Evolutionary conservation across 306 rosid species (phyloP).

Genomic region (Senna siamea): DNA sequence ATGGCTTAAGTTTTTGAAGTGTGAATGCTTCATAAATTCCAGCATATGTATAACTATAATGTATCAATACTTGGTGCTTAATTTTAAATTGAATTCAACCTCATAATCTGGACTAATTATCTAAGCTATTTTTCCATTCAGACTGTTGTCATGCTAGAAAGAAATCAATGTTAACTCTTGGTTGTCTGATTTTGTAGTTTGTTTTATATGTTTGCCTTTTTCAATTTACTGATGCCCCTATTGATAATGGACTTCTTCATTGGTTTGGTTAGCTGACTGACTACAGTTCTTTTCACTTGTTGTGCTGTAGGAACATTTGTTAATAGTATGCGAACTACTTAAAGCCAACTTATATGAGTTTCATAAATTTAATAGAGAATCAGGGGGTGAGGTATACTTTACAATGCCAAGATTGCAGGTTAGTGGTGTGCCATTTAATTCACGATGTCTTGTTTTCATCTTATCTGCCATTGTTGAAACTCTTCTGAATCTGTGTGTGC

Average conservation of each 20-base stretch:
- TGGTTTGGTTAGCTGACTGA: background rate
- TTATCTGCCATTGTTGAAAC: constrained; percentile 32
- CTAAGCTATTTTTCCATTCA: too few relatives aligned
- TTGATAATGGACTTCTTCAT: background rate
- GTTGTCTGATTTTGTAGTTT: constrained; percentile 1
- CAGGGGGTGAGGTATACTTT: constrained; percentile 99
- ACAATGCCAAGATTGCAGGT: constrained; percentile 99
- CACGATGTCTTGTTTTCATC: constrained; percentile 29
- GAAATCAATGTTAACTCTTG: background rate
- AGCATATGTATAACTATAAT: constrained; percentile 38
- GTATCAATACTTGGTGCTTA: background rate
- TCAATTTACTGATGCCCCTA: background rate
- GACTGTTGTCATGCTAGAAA: too few relatives aligned
- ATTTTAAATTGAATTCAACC: constrained; percentile 19
- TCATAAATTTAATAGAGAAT: constrained; percentile 95
- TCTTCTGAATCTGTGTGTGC: constrained; percentile 43
- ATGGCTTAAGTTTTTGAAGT: background rate
- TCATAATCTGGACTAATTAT: constrained; percentile 6
- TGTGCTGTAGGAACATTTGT: constrained; percentile 84
- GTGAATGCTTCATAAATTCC: constrained; percentile 3
- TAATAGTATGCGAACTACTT: constrained; percentile 95
- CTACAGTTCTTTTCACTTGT: constrained; percentile 25
- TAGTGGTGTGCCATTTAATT: constrained; percentile 41
- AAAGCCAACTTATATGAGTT: constrained; percentile 97
- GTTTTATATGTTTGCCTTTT: background rate